phyloP scores from a whole-genome alignment of 2,329 filamentous ascomycete genomes.

The Paraconiothyrium sp. region DNA sequence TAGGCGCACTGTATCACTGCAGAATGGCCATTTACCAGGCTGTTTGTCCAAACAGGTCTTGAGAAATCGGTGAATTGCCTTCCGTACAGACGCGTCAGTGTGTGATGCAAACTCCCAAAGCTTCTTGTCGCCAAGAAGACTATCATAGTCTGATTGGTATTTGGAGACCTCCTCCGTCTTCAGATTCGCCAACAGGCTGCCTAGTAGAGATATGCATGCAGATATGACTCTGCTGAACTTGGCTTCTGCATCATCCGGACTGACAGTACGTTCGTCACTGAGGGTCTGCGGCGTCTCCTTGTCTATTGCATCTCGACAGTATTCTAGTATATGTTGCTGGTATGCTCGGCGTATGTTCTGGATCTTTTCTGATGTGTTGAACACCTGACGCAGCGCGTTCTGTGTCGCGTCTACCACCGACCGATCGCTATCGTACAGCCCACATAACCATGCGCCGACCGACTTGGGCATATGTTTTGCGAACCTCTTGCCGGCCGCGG shows the following conservation, averaged over 20 bases:
- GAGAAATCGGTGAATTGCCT: conserved; percentile 66
- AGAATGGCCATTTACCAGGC: conserved; percentile 38
- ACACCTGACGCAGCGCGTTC: conserved; percentile 78
- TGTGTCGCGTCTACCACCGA: conserved; percentile 78
- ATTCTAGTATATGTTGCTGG: conserved; percentile 81
- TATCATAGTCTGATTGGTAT: conserved; percentile 69
- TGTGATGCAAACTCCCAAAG: conserved; percentile 69
- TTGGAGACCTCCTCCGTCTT: conserved; percentile 65
- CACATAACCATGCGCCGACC: conserved; percentile 90
- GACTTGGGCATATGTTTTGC: conserved; percentile 79
- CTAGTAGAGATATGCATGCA: conserved; percentile 65
- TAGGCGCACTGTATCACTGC: not conserved
- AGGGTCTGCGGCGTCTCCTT: conserved; percentile 82
- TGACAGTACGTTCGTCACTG: conserved; percentile 88
- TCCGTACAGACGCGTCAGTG: conserved; percentile 66
- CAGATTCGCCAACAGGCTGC: conserved; percentile 60
- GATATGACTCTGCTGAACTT: conserved; percentile 85
- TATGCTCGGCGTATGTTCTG: conserved; percentile 81
- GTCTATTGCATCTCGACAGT: conserved; percentile 78
- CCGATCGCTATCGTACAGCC: conserved; percentile 85
- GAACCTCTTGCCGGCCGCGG: conserved; percentile 78
- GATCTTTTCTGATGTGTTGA: conserved; percentile 82
- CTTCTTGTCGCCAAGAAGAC: conserved; percentile 70
- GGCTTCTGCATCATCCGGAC: conserved; percentile 81
- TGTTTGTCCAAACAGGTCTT: conserved; percentile 61